These are phyloP conservation scores for Nakaseomyces bracarensis DNA, from an alignment of 1,139 yeast genomes.

Conservation along the genomic window DNA sequence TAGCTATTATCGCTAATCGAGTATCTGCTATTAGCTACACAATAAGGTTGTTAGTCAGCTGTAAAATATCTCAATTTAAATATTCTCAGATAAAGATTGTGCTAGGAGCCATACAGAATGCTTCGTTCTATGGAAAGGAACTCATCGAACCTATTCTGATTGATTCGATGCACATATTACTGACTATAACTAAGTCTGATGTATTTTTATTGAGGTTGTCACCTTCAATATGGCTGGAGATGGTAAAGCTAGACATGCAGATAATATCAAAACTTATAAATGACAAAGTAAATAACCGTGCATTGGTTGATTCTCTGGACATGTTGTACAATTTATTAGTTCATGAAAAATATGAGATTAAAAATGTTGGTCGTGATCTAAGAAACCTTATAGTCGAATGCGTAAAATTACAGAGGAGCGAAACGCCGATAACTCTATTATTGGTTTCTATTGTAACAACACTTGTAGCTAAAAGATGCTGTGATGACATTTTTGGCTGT, in stretches of 20 bases:
- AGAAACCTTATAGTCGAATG: constrained; percentile 12
- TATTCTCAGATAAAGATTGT: constrained; percentile 21
- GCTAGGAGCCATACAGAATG: constrained; percentile 22
- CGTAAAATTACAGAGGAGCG: constrained; percentile 16
- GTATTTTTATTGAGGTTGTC: constrained; percentile 22
- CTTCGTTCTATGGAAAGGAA: constrained; percentile 14
- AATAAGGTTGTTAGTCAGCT: constrained; percentile 26
- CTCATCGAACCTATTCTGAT: constrained; percentile 20
- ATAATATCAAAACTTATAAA: constrained; percentile 15
- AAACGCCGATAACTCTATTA: constrained; percentile 20
- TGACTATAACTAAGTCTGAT: constrained; percentile 17
- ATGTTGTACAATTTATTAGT: constrained; percentile 16
- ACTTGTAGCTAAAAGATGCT: constrained; percentile 19
- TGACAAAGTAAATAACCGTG: constrained; percentile 16
- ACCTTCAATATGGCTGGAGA: constrained; percentile 22
- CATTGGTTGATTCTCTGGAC: constrained; percentile 18
- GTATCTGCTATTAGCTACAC: constrained; percentile 38
- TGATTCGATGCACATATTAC: constrained; percentile 22
- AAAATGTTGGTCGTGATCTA: constrained; percentile 13
- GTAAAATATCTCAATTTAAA: constrained; percentile 19
- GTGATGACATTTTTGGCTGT: constrained; percentile 13
- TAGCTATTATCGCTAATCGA: constrained; percentile 35
- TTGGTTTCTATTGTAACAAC: constrained; percentile 19
- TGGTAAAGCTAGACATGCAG: constrained; percentile 14
- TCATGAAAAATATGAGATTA: constrained; percentile 21